Conservation (phyloP, 1,139 yeast species). For the Lodderomyces theae region DNA sequence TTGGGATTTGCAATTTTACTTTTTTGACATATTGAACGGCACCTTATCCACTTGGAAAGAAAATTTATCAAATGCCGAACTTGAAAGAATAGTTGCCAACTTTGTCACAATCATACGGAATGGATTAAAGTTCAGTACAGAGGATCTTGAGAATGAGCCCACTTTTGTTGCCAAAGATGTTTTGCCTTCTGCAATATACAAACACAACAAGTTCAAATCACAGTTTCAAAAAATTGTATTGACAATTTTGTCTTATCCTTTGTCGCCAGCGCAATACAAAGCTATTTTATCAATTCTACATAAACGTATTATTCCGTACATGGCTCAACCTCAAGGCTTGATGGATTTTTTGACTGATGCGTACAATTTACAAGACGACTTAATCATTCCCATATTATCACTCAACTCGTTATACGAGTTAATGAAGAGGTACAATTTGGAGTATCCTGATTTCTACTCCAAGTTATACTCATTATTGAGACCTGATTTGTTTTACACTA, state of each 20-base stretch:
- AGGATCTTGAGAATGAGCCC: slow-evolving; percentile 32
- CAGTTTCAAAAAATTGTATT: slow-evolving; percentile 73
- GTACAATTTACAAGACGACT: slow-evolving; percentile 46
- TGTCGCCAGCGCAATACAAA: slow-evolving; percentile 63
- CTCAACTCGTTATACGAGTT: slow-evolving; percentile 84
- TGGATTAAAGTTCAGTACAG: slow-evolving; percentile 23
- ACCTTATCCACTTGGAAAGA: slow-evolving; percentile 23
- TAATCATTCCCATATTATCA: slow-evolving; percentile 73
- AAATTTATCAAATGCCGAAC: slow-evolving; percentile 17
- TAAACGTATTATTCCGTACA: slow-evolving; percentile 77
- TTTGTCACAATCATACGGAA: slow-evolving; percentile 37
- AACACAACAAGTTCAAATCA: slow-evolving; percentile 56
- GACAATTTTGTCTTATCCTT: slow-evolving; percentile 47
- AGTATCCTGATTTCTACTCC: slow-evolving; percentile 85
- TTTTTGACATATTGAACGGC: slow-evolving; percentile 37
- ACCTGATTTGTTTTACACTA: slow-evolving; percentile 70
- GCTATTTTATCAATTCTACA: slow-evolving; percentile 68
- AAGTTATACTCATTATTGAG: slow-evolving; percentile 81
- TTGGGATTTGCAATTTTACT: slow-evolving; percentile 69
- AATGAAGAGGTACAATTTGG: slow-evolving; percentile 79
- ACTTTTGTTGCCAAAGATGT: slow-evolving; percentile 27
- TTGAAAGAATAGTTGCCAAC: slow-evolving; percentile 35
- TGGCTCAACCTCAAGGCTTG: slow-evolving; percentile 74
- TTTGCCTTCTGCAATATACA: slow-evolving; percentile 56
- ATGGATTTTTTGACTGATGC: slow-evolving; percentile 95